phyloP scores from a whole-genome alignment of 163 green algal genomes.

The Botryococcus braunii region DNA sequence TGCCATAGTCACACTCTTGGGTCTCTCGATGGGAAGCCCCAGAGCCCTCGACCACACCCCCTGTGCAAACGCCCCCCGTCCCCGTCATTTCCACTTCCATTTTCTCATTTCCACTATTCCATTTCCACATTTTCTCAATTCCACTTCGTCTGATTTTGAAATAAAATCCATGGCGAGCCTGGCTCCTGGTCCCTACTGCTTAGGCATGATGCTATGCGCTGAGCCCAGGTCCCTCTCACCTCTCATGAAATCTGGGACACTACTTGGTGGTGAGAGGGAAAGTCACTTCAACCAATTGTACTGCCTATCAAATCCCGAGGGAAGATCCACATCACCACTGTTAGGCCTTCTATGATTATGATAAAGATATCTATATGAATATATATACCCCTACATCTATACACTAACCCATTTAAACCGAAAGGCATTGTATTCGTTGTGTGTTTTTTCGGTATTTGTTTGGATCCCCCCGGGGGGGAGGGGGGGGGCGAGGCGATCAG shows the following conservation, averaged over 20 bases:
- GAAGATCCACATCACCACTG: no score
- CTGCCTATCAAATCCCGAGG: no score
- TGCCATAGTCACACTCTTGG: slow-evolving; percentile 28
- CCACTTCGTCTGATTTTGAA: neutral
- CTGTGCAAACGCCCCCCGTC: slow-evolving; percentile 36
- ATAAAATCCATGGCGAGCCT: neutral
- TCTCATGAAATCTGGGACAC: neutral
- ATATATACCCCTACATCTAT: no score
- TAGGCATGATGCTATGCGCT: neutral
- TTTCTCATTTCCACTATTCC: neutral
- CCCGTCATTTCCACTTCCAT: neutral
- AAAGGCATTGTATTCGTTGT: no score
- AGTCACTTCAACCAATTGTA: no score
- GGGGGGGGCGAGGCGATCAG: no score
- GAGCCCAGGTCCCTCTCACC: neutral
- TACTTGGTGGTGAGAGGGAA: neutral
- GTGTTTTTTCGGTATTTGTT: no score
- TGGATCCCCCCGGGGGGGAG: no score
- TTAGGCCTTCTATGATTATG: no score
- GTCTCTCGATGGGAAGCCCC: slow-evolving; percentile 90
- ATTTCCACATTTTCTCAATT: neutral
- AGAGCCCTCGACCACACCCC: slow-evolving; percentile 86
- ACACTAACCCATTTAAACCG: no score
- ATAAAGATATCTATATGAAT: no score
- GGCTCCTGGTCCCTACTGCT: neutral